A percentile compares a stretch with the other conserved stretches of the same genome.
These are phyloP conservation scores for Fragilaria crotonensis DNA, from an alignment of 108 stramenopile genomes.

Conservation along the genomic window DNA sequence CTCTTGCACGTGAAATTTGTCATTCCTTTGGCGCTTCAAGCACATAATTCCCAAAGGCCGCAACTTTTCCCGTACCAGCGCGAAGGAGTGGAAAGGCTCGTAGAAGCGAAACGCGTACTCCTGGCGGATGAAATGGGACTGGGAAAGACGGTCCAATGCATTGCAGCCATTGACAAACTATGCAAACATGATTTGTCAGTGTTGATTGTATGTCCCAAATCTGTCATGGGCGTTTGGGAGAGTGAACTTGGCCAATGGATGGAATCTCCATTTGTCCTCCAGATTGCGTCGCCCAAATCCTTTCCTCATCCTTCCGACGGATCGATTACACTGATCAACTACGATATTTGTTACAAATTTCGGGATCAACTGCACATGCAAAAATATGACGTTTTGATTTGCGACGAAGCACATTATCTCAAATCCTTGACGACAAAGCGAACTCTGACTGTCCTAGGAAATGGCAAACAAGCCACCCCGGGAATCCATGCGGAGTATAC, in stretches of 20 bases:
- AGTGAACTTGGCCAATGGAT: conserved; percentile 14
- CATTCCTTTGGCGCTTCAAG: too few relatives aligned
- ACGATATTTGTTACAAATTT: conserved; percentile 15
- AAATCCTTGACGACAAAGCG: conserved; percentile 14
- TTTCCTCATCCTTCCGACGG: not conserved
- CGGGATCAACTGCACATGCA: not conserved
- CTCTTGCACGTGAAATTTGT: too few relatives aligned
- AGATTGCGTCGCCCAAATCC: not conserved
- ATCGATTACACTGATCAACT: conserved; percentile 12
- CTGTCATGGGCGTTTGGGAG: conserved; percentile 17
- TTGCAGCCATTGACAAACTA: conserved; percentile 20
- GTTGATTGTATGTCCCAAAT: conserved; percentile 21
- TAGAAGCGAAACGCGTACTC: conserved; percentile 9
- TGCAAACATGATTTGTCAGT: not conserved
- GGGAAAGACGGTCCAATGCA: conserved; percentile 68
- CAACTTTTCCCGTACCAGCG: conserved; percentile 20
- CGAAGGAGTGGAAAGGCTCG: conserved; percentile 11
- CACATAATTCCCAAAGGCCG: too few relatives aligned
- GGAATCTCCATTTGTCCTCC: not conserved
- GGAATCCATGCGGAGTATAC: conserved; percentile 11
- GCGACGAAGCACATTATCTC: conserved; percentile 27
- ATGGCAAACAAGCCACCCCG: not conserved
- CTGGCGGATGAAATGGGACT: conserved; percentile 76
- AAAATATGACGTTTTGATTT: conserved; percentile 18
- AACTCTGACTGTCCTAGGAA: conserved; percentile 18